phyloP scores from a whole-genome alignment of 805 yeast species.

The Wickerhamomyces queroliae region DNA sequence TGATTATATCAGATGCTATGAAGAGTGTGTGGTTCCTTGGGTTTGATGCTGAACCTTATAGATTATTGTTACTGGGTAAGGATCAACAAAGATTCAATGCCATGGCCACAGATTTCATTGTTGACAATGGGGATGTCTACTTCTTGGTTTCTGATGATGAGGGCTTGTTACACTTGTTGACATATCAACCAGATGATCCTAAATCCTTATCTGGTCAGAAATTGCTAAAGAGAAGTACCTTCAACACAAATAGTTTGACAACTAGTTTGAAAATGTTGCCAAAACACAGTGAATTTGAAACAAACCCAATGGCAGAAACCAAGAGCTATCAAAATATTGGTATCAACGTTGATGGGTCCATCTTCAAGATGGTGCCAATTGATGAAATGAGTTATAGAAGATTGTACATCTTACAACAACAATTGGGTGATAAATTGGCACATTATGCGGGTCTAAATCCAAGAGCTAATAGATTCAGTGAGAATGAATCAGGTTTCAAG shows the following conservation, averaged over 20 bases:
- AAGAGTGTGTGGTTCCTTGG: constrained; percentile 79
- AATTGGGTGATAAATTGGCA: constrained; percentile 68
- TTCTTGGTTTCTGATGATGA: constrained; percentile 66
- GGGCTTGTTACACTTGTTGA: constrained; percentile 61
- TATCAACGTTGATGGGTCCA: constrained; percentile 72
- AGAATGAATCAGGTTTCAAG: constrained; percentile 37
- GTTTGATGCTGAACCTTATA: constrained; percentile 91
- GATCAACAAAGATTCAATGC: constrained; percentile 62
- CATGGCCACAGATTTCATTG: constrained; percentile 68
- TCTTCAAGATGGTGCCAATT: constrained; percentile 69
- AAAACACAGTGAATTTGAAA: constrained; percentile 26
- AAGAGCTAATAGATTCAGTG: constrained; percentile 32
- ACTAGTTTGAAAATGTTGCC: constrained; percentile 45
- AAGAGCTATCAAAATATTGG: constrained; percentile 60
- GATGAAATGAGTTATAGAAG: constrained; percentile 73
- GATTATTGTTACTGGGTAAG: constrained; percentile 74
- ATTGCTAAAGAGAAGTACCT: constrained; percentile 62
- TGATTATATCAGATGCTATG: constrained; percentile 76
- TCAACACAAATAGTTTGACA: constrained; percentile 59
- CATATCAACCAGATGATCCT: constrained; percentile 91
- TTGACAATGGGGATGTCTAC: constrained; percentile 61
- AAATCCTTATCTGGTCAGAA: constrained; percentile 74
- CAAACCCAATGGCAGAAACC: constrained; percentile 3
- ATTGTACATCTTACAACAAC: constrained; percentile 82
- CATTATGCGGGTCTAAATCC: constrained; percentile 83